Evolutionary conservation across 805 yeast species (phyloP), one percentile per base, ranked within the genome.

Genomic region (Lipomyces sp.): DNA sequence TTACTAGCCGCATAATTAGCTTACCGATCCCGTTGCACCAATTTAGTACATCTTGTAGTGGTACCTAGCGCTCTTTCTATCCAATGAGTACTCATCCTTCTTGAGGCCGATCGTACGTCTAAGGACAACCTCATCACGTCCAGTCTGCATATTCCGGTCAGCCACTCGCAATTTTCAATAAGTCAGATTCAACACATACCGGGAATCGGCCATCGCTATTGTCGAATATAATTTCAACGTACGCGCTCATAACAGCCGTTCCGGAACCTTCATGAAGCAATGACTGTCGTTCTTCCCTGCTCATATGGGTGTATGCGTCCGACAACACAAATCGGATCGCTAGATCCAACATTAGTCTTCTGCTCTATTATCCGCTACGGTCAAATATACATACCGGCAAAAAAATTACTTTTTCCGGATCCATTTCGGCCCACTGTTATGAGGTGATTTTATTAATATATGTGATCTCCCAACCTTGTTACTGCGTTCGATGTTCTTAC

Each of bases 371-470:
- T 13, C 10, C 6, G 11, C 13, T 55, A 63, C 13, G n/a, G 10
- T 24, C 6, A 18, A 24, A 2, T 30, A 7, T 10, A 55, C 62
- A 30, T 51, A 67, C 70, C 70, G 15, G 97, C 92, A 77, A 94
- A 95, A 78, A 94, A 90, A 77, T 95, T 94, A 53, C 97, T 90
- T 76, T 95, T 94, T 7, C 99, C 99, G 7, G 97, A 90, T n/a
- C 98, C 98, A 78, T 93, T 93, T 60, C 97, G 80, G 1, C 98
- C 98, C 39, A 93, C 80, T 69, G 48, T 35, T 24, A 24, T 24
- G 24, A 24, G 24, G 24, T 24, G 24, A 24, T 24, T 24, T 24
- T 1, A 24, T 24, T 24, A 24, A 24, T 24, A 24, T 42, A 42
- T 15, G 29, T 58, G 53, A 65, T 58, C 7, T 32, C 11, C 30